A percentile compares a stretch with the other conserved stretches of the same genome.
These are phyloP conservation scores for Neofusicoccum kwambonambiense DNA, from an alignment of 2,329 filamentous ascomycete genomes.

Conservation along the genomic window DNA sequence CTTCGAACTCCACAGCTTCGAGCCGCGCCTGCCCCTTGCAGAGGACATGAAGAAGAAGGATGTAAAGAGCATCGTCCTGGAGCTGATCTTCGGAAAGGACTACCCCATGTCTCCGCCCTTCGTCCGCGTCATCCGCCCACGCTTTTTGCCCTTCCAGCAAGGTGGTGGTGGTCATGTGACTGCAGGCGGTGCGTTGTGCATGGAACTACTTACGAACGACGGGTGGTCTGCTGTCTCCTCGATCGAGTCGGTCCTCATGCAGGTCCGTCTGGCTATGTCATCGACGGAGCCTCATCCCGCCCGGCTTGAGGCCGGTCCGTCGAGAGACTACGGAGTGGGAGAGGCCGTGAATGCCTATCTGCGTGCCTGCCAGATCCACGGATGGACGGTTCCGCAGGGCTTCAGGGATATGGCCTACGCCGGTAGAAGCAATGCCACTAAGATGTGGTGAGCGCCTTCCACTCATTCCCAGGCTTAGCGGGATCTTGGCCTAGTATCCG, in stretches of 20 bases:
- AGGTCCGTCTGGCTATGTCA: slow-evolving; percentile 75
- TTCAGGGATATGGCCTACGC: not conserved
- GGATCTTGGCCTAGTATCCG: too few species aligned
- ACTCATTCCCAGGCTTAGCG: too few species aligned
- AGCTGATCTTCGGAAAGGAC: slow-evolving; percentile 74
- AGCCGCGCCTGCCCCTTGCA: slow-evolving; percentile 65
- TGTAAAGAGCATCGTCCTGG: slow-evolving; percentile 70
- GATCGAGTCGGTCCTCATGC: slow-evolving; percentile 77
- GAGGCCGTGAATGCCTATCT: slow-evolving; percentile 75
- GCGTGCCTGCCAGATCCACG: slow-evolving; percentile 66
- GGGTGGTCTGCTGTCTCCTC: slow-evolving; percentile 75
- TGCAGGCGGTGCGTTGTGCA: slow-evolving; percentile 76
- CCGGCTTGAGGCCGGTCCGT: slow-evolving; percentile 52
- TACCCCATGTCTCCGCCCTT: slow-evolving; percentile 82
- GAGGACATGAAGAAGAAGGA: slow-evolving; percentile 67
- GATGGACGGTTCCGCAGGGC: slow-evolving; percentile 67
- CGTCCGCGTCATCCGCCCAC: slow-evolving; percentile 76
- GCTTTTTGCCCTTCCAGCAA: slow-evolving; percentile 67
- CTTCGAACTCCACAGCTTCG: slow-evolving; percentile 83
- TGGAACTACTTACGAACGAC: slow-evolving; percentile 78
- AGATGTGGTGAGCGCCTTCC: not conserved
- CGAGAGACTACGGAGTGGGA: slow-evolving; percentile 59
- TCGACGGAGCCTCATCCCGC: slow-evolving; percentile 69
- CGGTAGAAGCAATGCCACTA: not conserved
- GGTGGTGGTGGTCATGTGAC: slow-evolving; percentile 89